Conservation (phyloP, 257 asterid species). For the Lantana camara region DNA sequence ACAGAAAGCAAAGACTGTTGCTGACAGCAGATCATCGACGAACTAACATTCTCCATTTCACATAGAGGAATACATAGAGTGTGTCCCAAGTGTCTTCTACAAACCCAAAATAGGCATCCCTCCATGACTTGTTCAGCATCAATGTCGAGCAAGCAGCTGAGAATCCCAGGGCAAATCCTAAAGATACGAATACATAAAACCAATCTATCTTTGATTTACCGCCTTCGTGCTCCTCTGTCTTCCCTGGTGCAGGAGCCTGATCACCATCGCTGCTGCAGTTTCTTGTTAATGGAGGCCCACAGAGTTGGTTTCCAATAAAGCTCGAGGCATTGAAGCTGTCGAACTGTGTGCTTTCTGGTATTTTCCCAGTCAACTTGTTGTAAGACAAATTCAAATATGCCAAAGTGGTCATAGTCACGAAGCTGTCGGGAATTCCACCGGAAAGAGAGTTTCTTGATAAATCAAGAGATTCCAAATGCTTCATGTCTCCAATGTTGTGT, state of each 20-base stretch:
- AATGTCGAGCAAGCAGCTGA: neutral
- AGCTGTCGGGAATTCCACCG: neutral
- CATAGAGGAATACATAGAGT: neutral
- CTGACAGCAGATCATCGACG: too few species aligned
- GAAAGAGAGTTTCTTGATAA: slow-evolving; percentile 23
- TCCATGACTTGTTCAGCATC: slow-evolving; percentile 17
- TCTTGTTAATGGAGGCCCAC: slow-evolving; percentile 14
- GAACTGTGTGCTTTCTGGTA: slow-evolving; percentile 17
- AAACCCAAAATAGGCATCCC: neutral
- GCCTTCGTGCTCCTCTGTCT: neutral
- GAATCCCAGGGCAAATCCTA: slow-evolving; percentile 20
- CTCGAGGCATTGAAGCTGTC: neutral
- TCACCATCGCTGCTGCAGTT: neutral
- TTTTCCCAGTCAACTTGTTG: neutral
- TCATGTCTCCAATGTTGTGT: slow-evolving; percentile 29
- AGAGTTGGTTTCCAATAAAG: slow-evolving; percentile 18
- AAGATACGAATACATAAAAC: slow-evolving; percentile 12
- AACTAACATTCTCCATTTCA: neutral
- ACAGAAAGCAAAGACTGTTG: too few species aligned
- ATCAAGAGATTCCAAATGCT: slow-evolving; percentile 33
- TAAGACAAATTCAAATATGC: neutral
- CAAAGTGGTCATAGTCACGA: neutral
- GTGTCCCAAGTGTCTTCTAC: neutral
- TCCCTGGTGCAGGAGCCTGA: neutral
- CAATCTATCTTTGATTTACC: neutral